Conservation (phyloP, 192 early-diverging fungal genomes). For the Backusella liffmaniae region DNA sequence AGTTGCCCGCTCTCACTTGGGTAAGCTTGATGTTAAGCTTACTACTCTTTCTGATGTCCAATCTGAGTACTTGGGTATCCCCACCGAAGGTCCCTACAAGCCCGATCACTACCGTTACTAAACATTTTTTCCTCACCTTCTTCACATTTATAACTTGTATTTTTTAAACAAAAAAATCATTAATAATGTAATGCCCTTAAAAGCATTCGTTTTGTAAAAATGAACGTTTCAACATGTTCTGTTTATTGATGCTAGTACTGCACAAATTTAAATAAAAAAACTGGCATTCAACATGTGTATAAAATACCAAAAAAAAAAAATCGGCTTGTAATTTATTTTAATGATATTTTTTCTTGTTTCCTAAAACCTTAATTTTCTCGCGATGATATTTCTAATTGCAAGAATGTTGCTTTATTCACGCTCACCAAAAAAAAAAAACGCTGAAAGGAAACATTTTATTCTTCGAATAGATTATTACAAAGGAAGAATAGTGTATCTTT, state of each 20-base stretch:
- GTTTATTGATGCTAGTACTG: slow-evolving; percentile 6
- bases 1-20: slow-evolving; percentile 93
- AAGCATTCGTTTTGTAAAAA: slow-evolving; percentile 10
- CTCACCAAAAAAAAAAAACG: too few relatives aligned
- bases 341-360: background rate
- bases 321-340: background rate
- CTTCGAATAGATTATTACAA: too few relatives aligned
- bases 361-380: background rate
- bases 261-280: slow-evolving; percentile 21
- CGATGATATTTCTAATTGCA: background rate
- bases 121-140: slow-evolving; percentile 8
- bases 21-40: slow-evolving; percentile 94
- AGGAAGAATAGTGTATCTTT: too few relatives aligned
- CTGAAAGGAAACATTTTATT: too few relatives aligned
- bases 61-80: slow-evolving; percentile 80
- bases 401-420: background rate
- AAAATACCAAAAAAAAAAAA: slow-evolving; percentile 1
- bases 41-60: slow-evolving; percentile 69
- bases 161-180: slow-evolving; percentile 3
- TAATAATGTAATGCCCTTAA: background rate
- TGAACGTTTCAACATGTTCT: slow-evolving; percentile 34
- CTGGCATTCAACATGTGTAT: slow-evolving; percentile 24
- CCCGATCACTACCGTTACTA: slow-evolving; percentile 96
- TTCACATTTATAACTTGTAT: background rate
- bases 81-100: slow-evolving; percentile 91